These are phyloP conservation scores for Pichia inconspicua DNA, from an alignment of 1,139 yeast genomes.

Conservation along the genomic window DNA sequence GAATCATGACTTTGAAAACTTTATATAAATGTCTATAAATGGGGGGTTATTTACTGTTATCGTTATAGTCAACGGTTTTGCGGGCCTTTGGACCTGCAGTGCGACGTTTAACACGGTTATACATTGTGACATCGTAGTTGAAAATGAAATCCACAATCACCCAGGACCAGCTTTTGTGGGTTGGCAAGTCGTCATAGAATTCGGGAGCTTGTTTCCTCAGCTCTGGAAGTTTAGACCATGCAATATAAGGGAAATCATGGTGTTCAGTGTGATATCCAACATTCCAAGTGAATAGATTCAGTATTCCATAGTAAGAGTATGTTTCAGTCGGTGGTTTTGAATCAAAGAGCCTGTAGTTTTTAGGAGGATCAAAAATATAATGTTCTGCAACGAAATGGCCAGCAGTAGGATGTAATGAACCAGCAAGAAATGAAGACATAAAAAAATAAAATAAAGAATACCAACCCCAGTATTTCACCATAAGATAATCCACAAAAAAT, in stretches of 20 bases:
- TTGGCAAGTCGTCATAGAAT: constrained; percentile 76
- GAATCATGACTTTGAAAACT: not conserved
- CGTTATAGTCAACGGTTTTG: constrained; percentile 24
- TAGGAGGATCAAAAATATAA: constrained; percentile 61
- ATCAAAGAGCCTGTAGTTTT: constrained; percentile 29
- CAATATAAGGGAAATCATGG: constrained; percentile 89
- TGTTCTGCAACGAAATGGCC: constrained; percentile 96
- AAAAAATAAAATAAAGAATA: constrained; percentile 59
- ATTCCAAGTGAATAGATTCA: constrained; percentile 77
- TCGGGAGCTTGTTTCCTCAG: constrained; percentile 65
- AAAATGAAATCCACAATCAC: constrained; percentile 68
- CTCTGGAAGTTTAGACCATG: constrained; percentile 76
- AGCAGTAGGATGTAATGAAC: constrained; percentile 88
- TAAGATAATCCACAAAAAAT: constrained; percentile 44
- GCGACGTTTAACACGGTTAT: constrained; percentile 71
- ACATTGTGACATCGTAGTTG: constrained; percentile 60
- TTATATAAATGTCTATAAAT: not conserved
- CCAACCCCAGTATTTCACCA: constrained; percentile 56
- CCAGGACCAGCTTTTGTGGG: constrained; percentile 69
- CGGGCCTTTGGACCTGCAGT: constrained; percentile 23
- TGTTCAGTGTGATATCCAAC: constrained; percentile 94
- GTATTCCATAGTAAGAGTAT: constrained; percentile 77
- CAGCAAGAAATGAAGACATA: constrained; percentile 78
- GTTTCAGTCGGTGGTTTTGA: constrained; percentile 62
- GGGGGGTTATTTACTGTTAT: constrained; percentile 21